Evolutionary conservation across 768 basidiomycete species (phyloP).

Genomic region (Tylopilus sp.): DNA sequence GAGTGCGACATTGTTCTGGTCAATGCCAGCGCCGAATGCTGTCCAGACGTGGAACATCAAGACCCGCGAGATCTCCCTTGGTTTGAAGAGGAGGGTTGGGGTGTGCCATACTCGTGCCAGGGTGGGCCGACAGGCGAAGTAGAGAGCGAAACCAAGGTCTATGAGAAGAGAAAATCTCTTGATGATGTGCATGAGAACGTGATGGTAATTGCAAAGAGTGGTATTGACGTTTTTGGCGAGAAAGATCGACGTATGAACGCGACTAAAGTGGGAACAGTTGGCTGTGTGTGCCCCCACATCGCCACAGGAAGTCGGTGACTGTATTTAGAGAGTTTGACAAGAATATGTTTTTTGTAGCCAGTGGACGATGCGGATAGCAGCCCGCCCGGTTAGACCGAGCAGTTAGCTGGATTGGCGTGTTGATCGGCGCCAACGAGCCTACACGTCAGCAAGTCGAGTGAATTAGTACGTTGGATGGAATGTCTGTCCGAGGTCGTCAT

Average conservation of each 20-base stretch:
- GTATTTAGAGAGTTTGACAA: not conserved
- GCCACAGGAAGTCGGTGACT: not conserved
- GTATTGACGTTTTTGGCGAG: not conserved
- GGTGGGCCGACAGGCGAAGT: slow-evolving; percentile 43
- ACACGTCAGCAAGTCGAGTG: not conserved
- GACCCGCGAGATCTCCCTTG: slow-evolving; percentile 43
- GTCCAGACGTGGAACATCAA: slow-evolving; percentile 63
- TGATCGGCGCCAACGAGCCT: not conserved
- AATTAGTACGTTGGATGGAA: no score
- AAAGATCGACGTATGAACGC: not conserved
- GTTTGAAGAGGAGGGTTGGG: slow-evolving; percentile 47
- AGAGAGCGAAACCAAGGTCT: slow-evolving; percentile 41
- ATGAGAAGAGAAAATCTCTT: slow-evolving; percentile 34
- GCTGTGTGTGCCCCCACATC: not conserved
- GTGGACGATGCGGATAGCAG: not conserved
- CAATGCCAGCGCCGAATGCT: slow-evolving; percentile 43
- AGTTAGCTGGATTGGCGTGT: not conserved
- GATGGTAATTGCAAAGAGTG: not conserved
- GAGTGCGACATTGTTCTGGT: slow-evolving; percentile 37
- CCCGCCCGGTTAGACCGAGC: no score
- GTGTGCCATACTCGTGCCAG: slow-evolving; percentile 34
- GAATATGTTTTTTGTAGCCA: not conserved
- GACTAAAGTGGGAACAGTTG: slow-evolving; percentile 4
- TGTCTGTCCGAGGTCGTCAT: no score
- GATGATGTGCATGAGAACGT: slow-evolving; percentile 16